These are phyloP conservation scores for Pisolithus sp. DNA, from an alignment of 768 basidiomycete genomes.

Conservation along the genomic window DNA sequence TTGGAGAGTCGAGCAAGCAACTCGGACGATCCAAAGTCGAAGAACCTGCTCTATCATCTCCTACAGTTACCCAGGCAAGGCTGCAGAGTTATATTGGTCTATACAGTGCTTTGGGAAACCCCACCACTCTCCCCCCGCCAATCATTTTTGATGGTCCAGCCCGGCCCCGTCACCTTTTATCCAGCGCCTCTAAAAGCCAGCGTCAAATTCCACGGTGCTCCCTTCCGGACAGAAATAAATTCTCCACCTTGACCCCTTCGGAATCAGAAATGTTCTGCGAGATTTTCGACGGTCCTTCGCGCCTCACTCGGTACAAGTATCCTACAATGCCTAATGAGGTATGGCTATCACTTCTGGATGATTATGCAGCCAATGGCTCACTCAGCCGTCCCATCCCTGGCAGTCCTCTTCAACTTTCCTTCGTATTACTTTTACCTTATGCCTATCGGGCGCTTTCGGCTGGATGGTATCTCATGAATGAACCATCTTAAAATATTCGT, in stretches of 20 bases:
- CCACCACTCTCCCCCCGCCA: slow-evolving; percentile 37
- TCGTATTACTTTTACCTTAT: slow-evolving; percentile 9
- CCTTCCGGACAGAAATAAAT: neutral
- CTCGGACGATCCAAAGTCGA: slow-evolving; percentile 11
- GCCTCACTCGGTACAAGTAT: slow-evolving; percentile 17
- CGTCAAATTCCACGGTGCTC: slow-evolving; percentile 6
- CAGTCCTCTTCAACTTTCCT: slow-evolving; percentile 5
- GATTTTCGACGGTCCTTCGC: slow-evolving; percentile 45
- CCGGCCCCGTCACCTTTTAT: slow-evolving; percentile 23
- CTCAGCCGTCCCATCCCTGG: neutral
- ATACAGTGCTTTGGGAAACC: slow-evolving; percentile 9
- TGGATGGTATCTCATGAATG: slow-evolving; percentile 16
- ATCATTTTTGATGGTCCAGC: slow-evolving; percentile 47
- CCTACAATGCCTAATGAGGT: slow-evolving; percentile 9
- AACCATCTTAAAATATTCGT: neutral
- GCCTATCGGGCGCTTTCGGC: slow-evolving; percentile 17
- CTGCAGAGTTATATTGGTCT: slow-evolving; percentile 1
- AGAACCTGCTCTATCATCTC: slow-evolving; percentile 1
- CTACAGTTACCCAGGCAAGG: slow-evolving; percentile 7
- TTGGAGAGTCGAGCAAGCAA: slow-evolving; percentile 31
- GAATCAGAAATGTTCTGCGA: slow-evolving; percentile 29
- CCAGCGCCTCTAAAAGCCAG: slow-evolving; percentile 5
- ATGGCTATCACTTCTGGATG: slow-evolving; percentile 4
- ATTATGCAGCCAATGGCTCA: neutral
- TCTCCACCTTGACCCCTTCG: slow-evolving; percentile 10